Evolutionary conservation across 257 asterid genomes (phyloP).

Genomic region (Pogostemon cablin): DNA sequence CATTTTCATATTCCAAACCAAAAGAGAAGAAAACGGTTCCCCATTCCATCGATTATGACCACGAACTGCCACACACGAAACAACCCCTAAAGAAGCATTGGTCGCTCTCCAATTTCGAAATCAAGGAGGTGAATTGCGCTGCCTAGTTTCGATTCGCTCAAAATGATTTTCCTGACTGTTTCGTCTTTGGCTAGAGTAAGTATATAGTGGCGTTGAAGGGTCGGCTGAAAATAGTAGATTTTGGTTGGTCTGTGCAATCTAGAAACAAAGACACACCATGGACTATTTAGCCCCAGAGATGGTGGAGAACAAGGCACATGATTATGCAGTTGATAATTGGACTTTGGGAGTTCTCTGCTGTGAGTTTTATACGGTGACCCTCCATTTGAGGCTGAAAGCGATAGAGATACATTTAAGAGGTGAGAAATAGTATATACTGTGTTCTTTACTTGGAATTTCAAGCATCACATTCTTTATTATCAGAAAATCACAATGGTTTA

Average conservation of each 20-base stretch:
- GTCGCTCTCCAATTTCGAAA: slow-evolving; percentile 83
- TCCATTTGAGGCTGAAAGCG: slow-evolving; percentile 92
- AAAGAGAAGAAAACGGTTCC: not conserved
- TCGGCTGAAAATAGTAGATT: slow-evolving; percentile 91
- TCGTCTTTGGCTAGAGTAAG: slow-evolving; percentile 47
- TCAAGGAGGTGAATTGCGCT: slow-evolving; percentile 47
- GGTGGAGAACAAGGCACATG: slow-evolving; percentile 94
- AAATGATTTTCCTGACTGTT: not conserved
- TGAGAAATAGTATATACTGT: slow-evolving; percentile 20
- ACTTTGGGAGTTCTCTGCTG: slow-evolving; percentile 87
- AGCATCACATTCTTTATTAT: not conserved
- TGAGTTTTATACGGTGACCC: slow-evolving; percentile 84
- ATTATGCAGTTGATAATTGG: slow-evolving; percentile 92
- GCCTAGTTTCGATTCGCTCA: slow-evolving; percentile 1
- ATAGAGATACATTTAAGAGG: slow-evolving; percentile 83
- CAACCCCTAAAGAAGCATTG: slow-evolving; percentile 44
- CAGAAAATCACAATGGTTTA: slow-evolving; percentile 20
- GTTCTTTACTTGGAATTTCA: slow-evolving; percentile 11
- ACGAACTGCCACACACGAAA: slow-evolving; percentile 45
- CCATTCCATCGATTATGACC: slow-evolving; percentile 22
- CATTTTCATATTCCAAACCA: not conserved
- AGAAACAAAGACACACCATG: slow-evolving; percentile 77
- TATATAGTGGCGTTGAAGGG: slow-evolving; percentile 92
- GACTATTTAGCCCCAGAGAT: slow-evolving; percentile 98
- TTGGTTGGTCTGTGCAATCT: slow-evolving; percentile 98